Conservation (phyloP, 495 filamentous ascomycete species). For the Tuber microsphaerosporum region DNA sequence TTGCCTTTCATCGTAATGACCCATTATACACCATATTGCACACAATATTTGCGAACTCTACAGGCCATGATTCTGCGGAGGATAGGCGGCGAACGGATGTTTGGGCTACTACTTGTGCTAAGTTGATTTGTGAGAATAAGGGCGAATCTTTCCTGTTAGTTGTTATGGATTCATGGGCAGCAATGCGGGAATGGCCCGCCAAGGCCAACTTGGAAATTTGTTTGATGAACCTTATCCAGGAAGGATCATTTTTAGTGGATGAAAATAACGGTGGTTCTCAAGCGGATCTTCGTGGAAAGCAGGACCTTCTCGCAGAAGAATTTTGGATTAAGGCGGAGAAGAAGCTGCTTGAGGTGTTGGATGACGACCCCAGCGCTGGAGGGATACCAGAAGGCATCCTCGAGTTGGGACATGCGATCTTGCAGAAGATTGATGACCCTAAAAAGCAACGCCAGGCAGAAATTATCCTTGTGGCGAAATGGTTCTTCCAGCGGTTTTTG, state of each 20-base stretch:
- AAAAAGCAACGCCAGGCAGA: slow-evolving; percentile 64
- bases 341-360: slow-evolving; percentile 75
- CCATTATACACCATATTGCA: slow-evolving; percentile 77
- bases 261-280: slow-evolving; percentile 46
- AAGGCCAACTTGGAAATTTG: slow-evolving; percentile 84
- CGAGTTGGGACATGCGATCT: slow-evolving; percentile 72
- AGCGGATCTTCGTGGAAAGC: slow-evolving; percentile 44
- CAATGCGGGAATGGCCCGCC: slow-evolving; percentile 80
- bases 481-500: slow-evolving; percentile 84
- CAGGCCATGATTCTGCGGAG: slow-evolving; percentile 68
- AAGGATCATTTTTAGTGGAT: slow-evolving; percentile 80
- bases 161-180: slow-evolving; percentile 76
- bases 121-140: slow-evolving; percentile 58
- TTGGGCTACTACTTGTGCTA: slow-evolving; percentile 83
- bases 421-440: slow-evolving; percentile 63
- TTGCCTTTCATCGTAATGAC: slow-evolving; percentile 82
- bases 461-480: slow-evolving; percentile 76
- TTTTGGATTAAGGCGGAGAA: slow-evolving; percentile 81
- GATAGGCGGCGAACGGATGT: slow-evolving; percentile 65
- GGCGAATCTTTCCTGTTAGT: slow-evolving; percentile 60
- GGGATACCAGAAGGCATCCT: slow-evolving; percentile 79
- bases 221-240: slow-evolving; percentile 85
- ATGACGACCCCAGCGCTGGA: slow-evolving; percentile 63
- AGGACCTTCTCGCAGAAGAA: slow-evolving; percentile 71
- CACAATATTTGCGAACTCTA: slow-evolving; percentile 80